phyloP scores from a whole-genome alignment of 768 basidiomycete species.

The Leucocoprinus birnbaumii region DNA sequence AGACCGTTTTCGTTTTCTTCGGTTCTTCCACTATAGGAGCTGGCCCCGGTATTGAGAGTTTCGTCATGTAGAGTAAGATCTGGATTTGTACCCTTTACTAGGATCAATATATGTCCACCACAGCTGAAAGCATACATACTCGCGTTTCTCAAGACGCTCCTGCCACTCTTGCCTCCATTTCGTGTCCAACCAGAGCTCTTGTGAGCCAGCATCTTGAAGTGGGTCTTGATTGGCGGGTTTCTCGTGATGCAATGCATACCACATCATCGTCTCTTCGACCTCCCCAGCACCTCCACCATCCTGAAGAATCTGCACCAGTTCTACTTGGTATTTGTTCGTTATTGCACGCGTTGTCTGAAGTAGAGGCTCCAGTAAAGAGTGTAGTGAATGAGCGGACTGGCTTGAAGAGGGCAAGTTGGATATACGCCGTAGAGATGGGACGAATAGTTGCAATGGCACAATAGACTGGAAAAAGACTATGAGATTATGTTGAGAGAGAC shows the following conservation, averaged over 20 bases:
- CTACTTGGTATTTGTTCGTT: conserved; percentile 59
- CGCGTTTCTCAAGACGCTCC: conserved; percentile 65
- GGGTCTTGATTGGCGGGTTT: conserved; percentile 31
- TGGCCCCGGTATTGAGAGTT: conserved; percentile 57
- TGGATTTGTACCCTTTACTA: conserved; percentile 65
- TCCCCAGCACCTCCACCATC: conserved; percentile 61
- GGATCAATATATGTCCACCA: not conserved
- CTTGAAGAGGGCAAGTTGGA: conserved; percentile 26
- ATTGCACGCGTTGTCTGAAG: conserved; percentile 55
- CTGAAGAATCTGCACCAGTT: conserved; percentile 57
- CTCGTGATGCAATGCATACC: conserved; percentile 68
- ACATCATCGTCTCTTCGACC: conserved; percentile 73
- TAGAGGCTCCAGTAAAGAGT: conserved; percentile 55
- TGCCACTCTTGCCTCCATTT: conserved; percentile 57
- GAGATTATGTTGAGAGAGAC: not conserved
- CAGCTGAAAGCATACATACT: conserved; percentile 36
- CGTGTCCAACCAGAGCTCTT: conserved; percentile 45
- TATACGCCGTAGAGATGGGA: conserved; percentile 55
- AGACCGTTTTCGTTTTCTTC: conserved; percentile 27
- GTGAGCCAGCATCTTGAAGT: not conserved
- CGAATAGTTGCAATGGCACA: conserved; percentile 59
- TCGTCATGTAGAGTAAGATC: conserved; percentile 65
- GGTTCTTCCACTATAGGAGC: conserved; percentile 21
- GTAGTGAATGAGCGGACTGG: conserved; percentile 48
- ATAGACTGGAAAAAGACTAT: conserved; percentile 47